These are phyloP conservation scores for Rossbeevera mucosa DNA, from an alignment of 768 basidiomycete species.

Conservation along the genomic window DNA sequence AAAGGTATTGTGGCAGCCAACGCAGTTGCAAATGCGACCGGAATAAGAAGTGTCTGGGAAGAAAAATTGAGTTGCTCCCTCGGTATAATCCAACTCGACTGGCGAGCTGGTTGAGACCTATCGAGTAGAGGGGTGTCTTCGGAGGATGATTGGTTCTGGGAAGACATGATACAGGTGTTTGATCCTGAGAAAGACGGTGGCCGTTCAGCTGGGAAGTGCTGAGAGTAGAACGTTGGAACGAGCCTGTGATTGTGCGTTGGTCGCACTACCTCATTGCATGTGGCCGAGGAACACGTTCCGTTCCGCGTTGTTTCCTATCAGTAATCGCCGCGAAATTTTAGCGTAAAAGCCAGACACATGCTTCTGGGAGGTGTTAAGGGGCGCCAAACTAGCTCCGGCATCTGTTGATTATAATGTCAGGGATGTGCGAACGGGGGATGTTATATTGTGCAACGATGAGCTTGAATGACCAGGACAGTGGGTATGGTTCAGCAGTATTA, in stretches of 20 bases:
- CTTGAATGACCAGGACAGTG: not conserved
- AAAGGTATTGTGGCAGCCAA: slow-evolving; percentile 20
- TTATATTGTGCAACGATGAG: not conserved
- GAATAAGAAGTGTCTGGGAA: slow-evolving; percentile 22
- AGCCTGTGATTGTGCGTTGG: not conserved
- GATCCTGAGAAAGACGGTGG: not conserved
- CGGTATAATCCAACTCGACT: not conserved
- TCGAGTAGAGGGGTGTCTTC: slow-evolving; percentile 12
- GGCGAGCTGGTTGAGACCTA: not conserved
- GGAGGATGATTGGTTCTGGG: slow-evolving; percentile 1
- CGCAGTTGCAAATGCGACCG: slow-evolving; percentile 21
- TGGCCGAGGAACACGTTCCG: slow-evolving; percentile 2
- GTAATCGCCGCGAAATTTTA: not conserved
- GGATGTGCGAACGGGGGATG: not conserved
- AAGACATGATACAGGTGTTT: slow-evolving; percentile 10
- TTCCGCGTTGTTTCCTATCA: not conserved
- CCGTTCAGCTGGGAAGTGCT: not conserved
- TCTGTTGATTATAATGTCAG: not conserved
- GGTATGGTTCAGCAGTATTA: not conserved
- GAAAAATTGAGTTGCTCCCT: slow-evolving; percentile 2
- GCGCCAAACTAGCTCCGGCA: not conserved
- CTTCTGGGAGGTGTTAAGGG: not conserved
- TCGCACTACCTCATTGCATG: not conserved
- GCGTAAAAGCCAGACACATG: not conserved
- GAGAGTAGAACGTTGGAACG: not conserved